These are phyloP conservation scores for Solanum habrochaites DNA, from an alignment of 257 asterid species.

Conservation along the genomic window DNA sequence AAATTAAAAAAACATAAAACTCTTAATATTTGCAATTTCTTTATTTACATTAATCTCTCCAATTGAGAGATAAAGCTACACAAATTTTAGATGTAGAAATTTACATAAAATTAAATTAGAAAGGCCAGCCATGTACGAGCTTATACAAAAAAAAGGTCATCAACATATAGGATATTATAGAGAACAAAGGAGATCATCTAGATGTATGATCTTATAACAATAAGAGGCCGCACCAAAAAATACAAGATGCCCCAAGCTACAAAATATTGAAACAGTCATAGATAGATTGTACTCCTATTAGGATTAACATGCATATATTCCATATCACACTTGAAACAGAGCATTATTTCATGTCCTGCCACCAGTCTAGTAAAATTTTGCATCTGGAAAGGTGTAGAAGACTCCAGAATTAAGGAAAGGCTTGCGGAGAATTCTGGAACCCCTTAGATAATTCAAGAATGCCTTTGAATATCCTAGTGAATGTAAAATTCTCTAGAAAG, in stretches of 20 bases:
- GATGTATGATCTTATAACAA: background rate
- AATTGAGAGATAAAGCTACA: background rate
- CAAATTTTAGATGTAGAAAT: background rate
- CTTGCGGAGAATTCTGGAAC: no score
- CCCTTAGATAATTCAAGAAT: no score
- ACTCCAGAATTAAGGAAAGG: no score
- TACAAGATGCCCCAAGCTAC: background rate
- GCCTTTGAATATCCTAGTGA: no score
- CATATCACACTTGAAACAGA: background rate
- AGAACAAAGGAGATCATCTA: background rate
- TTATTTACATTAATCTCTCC: background rate
- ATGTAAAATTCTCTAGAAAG: no score
- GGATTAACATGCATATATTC: background rate
- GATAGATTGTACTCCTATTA: background rate
- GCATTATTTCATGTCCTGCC: no score
- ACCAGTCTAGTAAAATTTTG: no score
- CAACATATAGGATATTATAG: background rate
- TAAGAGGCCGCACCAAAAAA: background rate
- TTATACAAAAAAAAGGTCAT: background rate
- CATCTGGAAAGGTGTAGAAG: no score
- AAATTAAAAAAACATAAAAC: background rate
- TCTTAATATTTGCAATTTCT: background rate
- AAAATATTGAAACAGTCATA: background rate
- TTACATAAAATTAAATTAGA: background rate
- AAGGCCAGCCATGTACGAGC: background rate